Evolutionary conservation across 768 basidiomycete genomes (phyloP).

Genomic region (Asterophora parasitica): DNA sequence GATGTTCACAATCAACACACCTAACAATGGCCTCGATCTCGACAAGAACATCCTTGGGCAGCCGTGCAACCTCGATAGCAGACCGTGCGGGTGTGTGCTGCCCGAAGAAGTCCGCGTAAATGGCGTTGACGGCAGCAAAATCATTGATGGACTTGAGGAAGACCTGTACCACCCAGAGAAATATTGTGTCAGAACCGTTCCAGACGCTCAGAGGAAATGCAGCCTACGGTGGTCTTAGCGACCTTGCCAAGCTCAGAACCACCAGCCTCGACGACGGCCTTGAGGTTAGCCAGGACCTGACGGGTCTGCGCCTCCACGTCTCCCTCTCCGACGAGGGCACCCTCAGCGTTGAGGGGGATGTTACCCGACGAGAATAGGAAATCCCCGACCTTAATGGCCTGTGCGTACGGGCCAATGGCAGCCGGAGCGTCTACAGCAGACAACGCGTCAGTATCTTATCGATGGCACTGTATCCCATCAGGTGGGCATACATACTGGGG

Average conservation of each 20-base stretch:
- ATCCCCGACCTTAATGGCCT: constrained; percentile 80
- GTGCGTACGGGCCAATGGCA: constrained; percentile 84
- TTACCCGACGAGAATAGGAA: constrained; percentile 89
- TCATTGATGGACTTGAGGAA: constrained; percentile 93
- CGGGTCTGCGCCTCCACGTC: constrained; percentile 69
- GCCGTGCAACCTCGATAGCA: constrained; percentile 81
- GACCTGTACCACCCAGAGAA: constrained; percentile 42
- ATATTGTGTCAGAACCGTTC: background rate
- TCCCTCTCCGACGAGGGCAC: constrained; percentile 67
- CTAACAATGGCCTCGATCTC: constrained; percentile 90
- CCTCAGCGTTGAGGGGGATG: constrained; percentile 79
- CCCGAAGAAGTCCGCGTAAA: constrained; percentile 85
- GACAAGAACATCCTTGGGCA: constrained; percentile 88
- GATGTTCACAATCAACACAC: constrained; percentile 32
- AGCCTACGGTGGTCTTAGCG: constrained; percentile 84
- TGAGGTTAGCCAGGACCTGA: constrained; percentile 85
- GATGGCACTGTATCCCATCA: background rate
- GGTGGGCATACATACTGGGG: constrained; percentile 32
- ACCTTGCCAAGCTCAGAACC: constrained; percentile 77
- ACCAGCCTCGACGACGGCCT: constrained; percentile 76
- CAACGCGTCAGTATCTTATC: background rate
- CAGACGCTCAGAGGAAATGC: background rate
- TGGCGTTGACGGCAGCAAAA: constrained; percentile 74
- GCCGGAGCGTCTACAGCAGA: constrained; percentile 61
- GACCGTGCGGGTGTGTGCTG: constrained; percentile 91